Conservation (phyloP, 441 rosid genomes). For the Brassica hybrid region DNA sequence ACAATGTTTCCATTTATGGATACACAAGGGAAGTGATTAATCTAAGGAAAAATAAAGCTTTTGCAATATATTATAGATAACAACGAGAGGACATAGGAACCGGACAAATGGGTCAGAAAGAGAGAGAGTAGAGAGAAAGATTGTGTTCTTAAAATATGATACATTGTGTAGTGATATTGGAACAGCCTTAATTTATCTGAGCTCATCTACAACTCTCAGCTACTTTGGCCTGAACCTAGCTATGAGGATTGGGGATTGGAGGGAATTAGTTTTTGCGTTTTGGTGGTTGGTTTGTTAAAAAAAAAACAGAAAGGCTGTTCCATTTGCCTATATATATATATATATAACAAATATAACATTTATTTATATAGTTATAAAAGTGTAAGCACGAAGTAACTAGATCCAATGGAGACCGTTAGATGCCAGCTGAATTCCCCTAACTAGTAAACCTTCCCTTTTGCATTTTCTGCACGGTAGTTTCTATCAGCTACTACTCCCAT, state of each 20-base stretch:
- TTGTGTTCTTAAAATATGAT: conserved; percentile 32
- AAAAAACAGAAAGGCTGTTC: conserved; percentile 30
- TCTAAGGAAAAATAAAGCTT: conserved; percentile 35
- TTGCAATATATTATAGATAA: conserved; percentile 27
- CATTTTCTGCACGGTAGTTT: conserved; percentile 27
- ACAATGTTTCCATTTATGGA: conserved; percentile 45
- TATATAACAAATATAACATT: conserved; percentile 5
- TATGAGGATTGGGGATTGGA: conserved; percentile 42
- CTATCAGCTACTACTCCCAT: conserved; percentile 18
- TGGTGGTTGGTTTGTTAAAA: conserved; percentile 38
- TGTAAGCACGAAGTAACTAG: conserved; percentile 41
- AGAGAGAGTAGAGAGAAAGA: conserved; percentile 48
- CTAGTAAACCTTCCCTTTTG: conserved; percentile 33
- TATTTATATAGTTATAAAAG: conserved; percentile 20
- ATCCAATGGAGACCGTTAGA: conserved; percentile 52
- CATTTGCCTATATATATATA: not conserved
- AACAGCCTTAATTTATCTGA: conserved; percentile 63
- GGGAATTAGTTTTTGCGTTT: conserved; percentile 41
- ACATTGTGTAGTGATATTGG: conserved; percentile 62
- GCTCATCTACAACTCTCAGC: conserved; percentile 70
- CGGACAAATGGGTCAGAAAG: conserved; percentile 45
- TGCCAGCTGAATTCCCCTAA: conserved; percentile 64
- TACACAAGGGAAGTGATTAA: conserved; percentile 44
- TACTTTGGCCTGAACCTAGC: conserved; percentile 67
- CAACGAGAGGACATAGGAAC: conserved; percentile 44